phyloP scores from a whole-genome alignment of 1,284 basidiomycete genomes.

The Irpex sp. region DNA sequence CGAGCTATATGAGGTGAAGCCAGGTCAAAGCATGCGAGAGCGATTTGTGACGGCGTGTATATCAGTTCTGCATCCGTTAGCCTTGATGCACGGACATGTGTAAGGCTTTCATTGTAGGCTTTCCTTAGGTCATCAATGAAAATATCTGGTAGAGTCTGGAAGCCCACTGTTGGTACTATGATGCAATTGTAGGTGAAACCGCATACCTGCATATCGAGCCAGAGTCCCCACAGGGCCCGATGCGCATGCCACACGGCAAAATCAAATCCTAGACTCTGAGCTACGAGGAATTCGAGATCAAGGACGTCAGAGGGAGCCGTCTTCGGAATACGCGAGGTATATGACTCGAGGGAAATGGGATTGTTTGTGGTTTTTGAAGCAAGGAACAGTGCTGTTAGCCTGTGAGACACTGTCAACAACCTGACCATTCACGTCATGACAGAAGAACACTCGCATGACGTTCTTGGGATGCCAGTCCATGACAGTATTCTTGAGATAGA shows the following conservation, averaged over 20 bases:
- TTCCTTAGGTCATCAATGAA: constrained; percentile 39
- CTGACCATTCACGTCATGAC: neutral
- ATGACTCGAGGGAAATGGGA: constrained; percentile 82
- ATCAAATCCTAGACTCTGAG: constrained; percentile 91
- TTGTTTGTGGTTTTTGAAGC: constrained; percentile 97
- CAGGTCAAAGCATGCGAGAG: constrained; percentile 77
- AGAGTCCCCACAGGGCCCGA: constrained; percentile 85
- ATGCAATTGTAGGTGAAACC: constrained; percentile 5
- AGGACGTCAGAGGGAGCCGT: constrained; percentile 81
- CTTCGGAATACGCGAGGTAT: constrained; percentile 78
- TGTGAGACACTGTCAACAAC: constrained; percentile 30
- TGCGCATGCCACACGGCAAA: constrained; percentile 92
- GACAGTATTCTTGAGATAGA: constrained; percentile 96
- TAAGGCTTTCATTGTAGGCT: constrained; percentile 58
- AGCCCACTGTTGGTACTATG: neutral
- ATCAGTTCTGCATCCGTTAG: constrained; percentile 91
- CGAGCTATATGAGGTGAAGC: constrained; percentile 58
- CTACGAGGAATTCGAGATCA: constrained; percentile 92
- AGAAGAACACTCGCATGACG: constrained; percentile 75
- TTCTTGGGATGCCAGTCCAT: constrained; percentile 99
- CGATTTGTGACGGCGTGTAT: constrained; percentile 92
- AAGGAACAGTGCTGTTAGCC: constrained; percentile 93
- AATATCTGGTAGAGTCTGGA: constrained; percentile 48
- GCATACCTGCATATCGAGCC: constrained; percentile 85
- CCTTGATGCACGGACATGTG: constrained; percentile 68